These are phyloP conservation scores for Daldinia bambusicola DNA, from an alignment of 495 filamentous ascomycete genomes.

Conservation along the genomic window DNA sequence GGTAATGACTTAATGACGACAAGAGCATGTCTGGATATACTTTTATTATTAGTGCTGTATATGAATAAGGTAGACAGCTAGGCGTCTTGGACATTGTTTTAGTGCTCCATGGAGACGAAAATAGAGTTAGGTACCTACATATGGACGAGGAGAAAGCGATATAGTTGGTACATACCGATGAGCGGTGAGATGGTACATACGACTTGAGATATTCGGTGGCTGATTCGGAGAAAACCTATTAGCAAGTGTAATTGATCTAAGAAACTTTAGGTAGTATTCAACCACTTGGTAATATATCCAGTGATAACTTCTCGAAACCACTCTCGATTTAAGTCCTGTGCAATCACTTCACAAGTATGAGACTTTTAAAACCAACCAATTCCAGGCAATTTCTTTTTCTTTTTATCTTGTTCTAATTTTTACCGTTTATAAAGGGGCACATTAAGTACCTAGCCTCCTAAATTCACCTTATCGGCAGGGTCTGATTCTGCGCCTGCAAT, in stretches of 20 bases:
- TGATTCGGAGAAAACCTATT: neutral
- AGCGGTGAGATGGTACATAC: neutral
- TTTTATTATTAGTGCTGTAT: neutral
- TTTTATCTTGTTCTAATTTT: slow-evolving; percentile 7
- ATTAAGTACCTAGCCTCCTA: neutral
- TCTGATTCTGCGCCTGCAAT: slow-evolving; percentile 19
- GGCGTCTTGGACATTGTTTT: neutral
- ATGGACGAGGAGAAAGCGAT: neutral
- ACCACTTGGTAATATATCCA: too few species aligned
- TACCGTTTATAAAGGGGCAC: neutral
- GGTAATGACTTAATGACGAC: neutral
- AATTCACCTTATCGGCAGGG: slow-evolving; percentile 28
- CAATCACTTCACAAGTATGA: neutral
- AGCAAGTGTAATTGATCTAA: neutral
- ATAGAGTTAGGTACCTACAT: too few species aligned
- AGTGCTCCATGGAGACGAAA: neutral
- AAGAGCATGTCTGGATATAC: neutral
- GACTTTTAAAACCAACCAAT: too few species aligned
- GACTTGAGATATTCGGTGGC: neutral
- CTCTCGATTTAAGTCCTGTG: neutral
- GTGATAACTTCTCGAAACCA: too few species aligned
- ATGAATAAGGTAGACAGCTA: neutral
- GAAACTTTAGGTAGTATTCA: neutral
- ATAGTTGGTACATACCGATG: neutral
- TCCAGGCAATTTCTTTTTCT: neutral